A percentile compares a stretch with the other conserved stretches of the same genome.
Conservation (phyloP, 768 basidiomycete genomes). For the Tremella yokohamensis region DNA sequence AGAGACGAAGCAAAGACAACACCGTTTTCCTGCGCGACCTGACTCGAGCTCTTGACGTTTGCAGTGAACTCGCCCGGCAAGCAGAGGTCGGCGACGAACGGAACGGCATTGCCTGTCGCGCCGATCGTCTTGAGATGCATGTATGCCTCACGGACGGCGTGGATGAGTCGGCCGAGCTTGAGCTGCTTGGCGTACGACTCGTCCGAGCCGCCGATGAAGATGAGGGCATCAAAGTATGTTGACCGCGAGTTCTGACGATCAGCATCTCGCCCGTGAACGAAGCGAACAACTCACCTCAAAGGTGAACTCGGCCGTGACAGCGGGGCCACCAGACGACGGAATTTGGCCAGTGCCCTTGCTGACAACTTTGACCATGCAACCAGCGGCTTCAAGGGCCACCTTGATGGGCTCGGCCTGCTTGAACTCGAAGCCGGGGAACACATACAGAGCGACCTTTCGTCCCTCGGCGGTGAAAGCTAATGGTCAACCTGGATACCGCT, state of each 20-base stretch:
- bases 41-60: conserved; percentile 27
- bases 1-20: conserved; percentile 49
- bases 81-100: conserved; percentile 50
- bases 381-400: conserved; percentile 56
- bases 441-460: conserved; percentile 67
- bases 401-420: conserved; percentile 62
- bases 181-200: conserved; percentile 59
- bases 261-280: conserved; percentile 30
- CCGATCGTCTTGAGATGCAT: conserved; percentile 81
- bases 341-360: conserved; percentile 64
- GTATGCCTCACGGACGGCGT: conserved; percentile 80
- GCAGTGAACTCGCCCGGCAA: conserved; percentile 51
- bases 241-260: conserved; percentile 59
- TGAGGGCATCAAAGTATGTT: conserved; percentile 76
- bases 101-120: conserved; percentile 60
- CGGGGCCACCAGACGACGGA: conserved; percentile 50
- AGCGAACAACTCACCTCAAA: conserved; percentile 56
- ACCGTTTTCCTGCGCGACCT: conserved; percentile 50
- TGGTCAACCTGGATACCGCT: conserved; percentile 11
- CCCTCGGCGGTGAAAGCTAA: conserved; percentile 55
- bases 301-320: conserved; percentile 62
- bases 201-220: conserved; percentile 65
- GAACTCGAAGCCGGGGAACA: conserved; percentile 70
- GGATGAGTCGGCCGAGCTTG: conserved; percentile 67
- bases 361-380: conserved; percentile 55